phyloP scores from a whole-genome alignment of 2,329 filamentous ascomycete genomes.

The Incumbomyces lentus region DNA sequence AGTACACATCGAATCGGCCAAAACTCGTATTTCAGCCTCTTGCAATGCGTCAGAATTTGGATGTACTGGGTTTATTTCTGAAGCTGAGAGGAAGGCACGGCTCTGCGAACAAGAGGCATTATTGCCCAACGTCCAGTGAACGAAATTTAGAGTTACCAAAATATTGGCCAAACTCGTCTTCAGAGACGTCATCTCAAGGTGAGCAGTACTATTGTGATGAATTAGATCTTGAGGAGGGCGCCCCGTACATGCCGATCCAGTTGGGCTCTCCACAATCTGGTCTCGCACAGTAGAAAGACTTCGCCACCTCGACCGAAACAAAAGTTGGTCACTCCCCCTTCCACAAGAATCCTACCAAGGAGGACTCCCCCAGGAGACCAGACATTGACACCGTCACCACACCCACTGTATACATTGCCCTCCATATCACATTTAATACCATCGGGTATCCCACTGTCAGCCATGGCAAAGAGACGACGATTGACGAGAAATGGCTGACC shows the following conservation, averaged over 20 bases:
- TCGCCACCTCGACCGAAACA: constrained; percentile 29
- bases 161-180: too few species aligned
- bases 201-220: too few species aligned
- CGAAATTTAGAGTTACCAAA: too few species aligned
- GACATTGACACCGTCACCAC: constrained; percentile 45
- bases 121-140: too few species aligned
- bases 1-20: too few species aligned
- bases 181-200: too few species aligned
- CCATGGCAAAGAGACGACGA: constrained; percentile 44
- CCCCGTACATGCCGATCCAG: neutral
- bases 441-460: constrained; percentile 36
- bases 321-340: constrained; percentile 39
- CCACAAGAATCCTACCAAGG: constrained; percentile 49
- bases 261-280: constrained; percentile 4
- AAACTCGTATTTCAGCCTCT: too few species aligned
- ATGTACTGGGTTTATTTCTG: too few species aligned
- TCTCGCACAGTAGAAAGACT: constrained; percentile 8
- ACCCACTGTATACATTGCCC: constrained; percentile 47
- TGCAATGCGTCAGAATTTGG: too few species aligned
- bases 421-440: constrained; percentile 40
- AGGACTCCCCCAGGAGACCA: constrained; percentile 40
- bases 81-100: too few species aligned
- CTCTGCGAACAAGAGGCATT: too few species aligned
- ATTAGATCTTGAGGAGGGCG: constrained; percentile 2
- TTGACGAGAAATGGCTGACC: constrained; percentile 36